These are phyloP conservation scores for Zygosaccharomyces sapae DNA, from an alignment of 1,139 yeast genomes.

Conservation along the genomic window DNA sequence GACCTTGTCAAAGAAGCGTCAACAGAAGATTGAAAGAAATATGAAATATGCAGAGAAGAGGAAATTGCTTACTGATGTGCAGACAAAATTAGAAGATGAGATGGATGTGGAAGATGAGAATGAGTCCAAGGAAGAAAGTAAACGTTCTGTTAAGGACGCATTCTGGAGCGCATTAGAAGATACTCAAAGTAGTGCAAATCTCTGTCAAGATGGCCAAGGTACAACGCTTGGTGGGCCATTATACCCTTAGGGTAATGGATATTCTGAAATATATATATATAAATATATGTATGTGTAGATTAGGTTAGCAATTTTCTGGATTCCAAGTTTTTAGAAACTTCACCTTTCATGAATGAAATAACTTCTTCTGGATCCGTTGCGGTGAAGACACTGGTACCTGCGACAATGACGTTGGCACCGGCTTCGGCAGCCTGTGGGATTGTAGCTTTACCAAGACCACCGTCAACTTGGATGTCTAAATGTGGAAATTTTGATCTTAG, in stretches of 20 bases:
- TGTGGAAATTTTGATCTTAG: slow-evolving; percentile 71
- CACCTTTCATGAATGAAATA: slow-evolving; percentile 59
- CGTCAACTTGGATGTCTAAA: slow-evolving; percentile 91
- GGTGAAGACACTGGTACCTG: slow-evolving; percentile 91
- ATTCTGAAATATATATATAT: slow-evolving; percentile 8
- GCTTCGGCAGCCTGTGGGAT: slow-evolving; percentile 83
- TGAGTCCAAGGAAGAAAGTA: slow-evolving; percentile 34
- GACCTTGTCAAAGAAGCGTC: slow-evolving; percentile 73
- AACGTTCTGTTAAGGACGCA: slow-evolving; percentile 56
- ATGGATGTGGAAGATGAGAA: slow-evolving; percentile 48
- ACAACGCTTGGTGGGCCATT: slow-evolving; percentile 77
- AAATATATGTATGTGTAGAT: slow-evolving; percentile 12
- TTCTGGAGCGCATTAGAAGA: slow-evolving; percentile 67
- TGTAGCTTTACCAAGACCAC: slow-evolving; percentile 86
- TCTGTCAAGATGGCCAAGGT: slow-evolving; percentile 57
- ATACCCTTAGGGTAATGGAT: slow-evolving; percentile 25
- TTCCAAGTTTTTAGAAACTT: slow-evolving; percentile 45
- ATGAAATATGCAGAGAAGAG: slow-evolving; percentile 62
- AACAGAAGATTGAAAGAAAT: slow-evolving; percentile 77
- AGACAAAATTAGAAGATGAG: slow-evolving; percentile 42
- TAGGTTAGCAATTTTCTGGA: slow-evolving; percentile 33
- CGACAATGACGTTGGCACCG: slow-evolving; percentile 97
- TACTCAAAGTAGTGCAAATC: slow-evolving; percentile 43
- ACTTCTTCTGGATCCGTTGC: slow-evolving; percentile 75
- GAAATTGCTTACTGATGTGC: slow-evolving; percentile 47